Evolutionary conservation across 2,329 filamentous ascomycete species (phyloP), one percentile per base, ranked within the genome.

Genomic region (Aspergillus transmontanensis): DNA sequence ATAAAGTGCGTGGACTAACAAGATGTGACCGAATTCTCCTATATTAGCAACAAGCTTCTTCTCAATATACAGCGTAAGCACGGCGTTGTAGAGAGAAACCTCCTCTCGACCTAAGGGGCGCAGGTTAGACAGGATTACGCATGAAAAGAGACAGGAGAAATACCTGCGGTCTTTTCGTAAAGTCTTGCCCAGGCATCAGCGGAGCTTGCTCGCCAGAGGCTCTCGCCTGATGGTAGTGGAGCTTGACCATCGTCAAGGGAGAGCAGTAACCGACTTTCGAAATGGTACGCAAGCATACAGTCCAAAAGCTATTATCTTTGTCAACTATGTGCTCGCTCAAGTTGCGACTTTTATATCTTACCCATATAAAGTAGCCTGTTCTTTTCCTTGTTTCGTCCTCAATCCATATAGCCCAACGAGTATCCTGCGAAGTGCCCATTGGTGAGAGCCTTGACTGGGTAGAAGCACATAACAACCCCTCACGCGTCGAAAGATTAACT

Each of bases 1-100:
- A 60, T 83, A 85, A 10, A 86, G 75, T 6, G 82, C 83, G 67
- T 84, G 83, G 28, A 85, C 78, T 21, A 84, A 75, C 10, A 86
- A 71, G 28, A 81, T 76, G 12, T 82, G 79, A 39, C 81, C 80
- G 62, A 85, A 83, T 48, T 85, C 83, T 21, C 82, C 81, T 39
- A 81, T 78, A 19, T 75, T 76, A 1, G 75, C 68, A 11, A 80
- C 74, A 7, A 85, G 69, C 41, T 71, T 74, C 67, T 85, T 85
- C 65, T 84, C 81, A 26, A 83, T 77, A 66, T 84, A 85, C 3
- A 84, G 66, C 4, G 76, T 76, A 57, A 84, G 78, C 14, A 83
- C 72, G 1, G 81, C 80, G 51, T 77, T 72, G 41, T 76, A 75
- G 4, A 84, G 75, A 21, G 80, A 80, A 19, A 74, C 69, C 28